phyloP scores from a whole-genome alignment of 2,329 filamentous ascomycete species.

The Trichoderma breve region DNA sequence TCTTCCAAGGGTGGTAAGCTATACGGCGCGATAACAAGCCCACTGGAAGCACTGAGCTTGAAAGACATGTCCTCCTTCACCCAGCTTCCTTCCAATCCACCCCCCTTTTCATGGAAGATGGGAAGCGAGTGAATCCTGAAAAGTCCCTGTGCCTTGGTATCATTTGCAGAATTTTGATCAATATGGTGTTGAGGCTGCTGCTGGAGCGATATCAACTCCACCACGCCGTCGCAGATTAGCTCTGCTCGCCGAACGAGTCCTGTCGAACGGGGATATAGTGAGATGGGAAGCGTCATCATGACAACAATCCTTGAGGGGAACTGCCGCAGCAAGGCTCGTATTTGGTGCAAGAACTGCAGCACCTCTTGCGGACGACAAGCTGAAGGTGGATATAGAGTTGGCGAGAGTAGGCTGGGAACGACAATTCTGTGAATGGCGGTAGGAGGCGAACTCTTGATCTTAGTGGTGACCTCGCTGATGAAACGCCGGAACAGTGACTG shows the following conservation, averaged over 20 bases:
- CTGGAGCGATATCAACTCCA: slow-evolving; percentile 75
- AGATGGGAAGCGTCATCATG: slow-evolving; percentile 73
- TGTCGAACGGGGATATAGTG: slow-evolving; percentile 72
- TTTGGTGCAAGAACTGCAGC: slow-evolving; percentile 75
- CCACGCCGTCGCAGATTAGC: slow-evolving; percentile 75
- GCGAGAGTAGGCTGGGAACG: slow-evolving; percentile 81
- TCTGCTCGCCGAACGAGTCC: slow-evolving; percentile 86
- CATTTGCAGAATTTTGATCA: slow-evolving; percentile 56
- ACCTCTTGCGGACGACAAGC: slow-evolving; percentile 69
- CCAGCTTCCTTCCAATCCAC: slow-evolving; percentile 65
- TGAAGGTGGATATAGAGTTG: slow-evolving; percentile 73
- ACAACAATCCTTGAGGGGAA: slow-evolving; percentile 65
- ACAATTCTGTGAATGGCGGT: slow-evolving; percentile 74
- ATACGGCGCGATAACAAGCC: slow-evolving; percentile 83
- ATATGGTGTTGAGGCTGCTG: slow-evolving; percentile 47
- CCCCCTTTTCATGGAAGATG: slow-evolving; percentile 83
- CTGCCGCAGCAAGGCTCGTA: slow-evolving; percentile 71
- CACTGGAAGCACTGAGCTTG: slow-evolving; percentile 74
- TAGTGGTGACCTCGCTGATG: slow-evolving; percentile 55
- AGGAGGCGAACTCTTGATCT: slow-evolving; percentile 55
- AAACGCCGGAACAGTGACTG: slow-evolving; percentile 57
- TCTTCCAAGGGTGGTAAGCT: slow-evolving; percentile 86
- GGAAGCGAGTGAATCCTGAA: slow-evolving; percentile 80
- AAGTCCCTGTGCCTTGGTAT: slow-evolving; percentile 76
- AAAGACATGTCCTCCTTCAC: slow-evolving; percentile 87